Evolutionary conservation across 225 moss, liverwort and hornwort species (phyloP).

Genomic region (Asterella californica): DNA sequence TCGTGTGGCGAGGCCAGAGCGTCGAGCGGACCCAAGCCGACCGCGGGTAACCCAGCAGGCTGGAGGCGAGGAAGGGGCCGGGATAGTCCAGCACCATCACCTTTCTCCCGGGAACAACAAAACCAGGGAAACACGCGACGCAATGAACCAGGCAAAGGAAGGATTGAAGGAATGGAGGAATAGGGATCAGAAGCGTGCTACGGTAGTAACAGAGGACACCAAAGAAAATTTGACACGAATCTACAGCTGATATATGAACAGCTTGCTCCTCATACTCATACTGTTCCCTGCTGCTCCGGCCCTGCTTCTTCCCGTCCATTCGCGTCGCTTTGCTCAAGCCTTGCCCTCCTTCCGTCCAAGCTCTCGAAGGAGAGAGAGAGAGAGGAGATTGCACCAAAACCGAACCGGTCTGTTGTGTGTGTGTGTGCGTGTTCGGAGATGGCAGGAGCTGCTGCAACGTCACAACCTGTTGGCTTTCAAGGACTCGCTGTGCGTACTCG

Average conservation of each 20-base stretch:
- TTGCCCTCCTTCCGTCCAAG: neutral
- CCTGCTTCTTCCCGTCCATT: neutral
- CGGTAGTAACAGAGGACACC: neutral
- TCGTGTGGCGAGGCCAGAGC: neutral
- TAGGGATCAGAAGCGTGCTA: too few relatives aligned
- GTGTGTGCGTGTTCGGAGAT: conserved; percentile 44
- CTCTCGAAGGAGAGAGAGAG: neutral
- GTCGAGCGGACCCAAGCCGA: neutral
- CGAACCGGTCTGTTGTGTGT: neutral
- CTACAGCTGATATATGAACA: neutral
- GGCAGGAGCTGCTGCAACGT: conserved; percentile 62
- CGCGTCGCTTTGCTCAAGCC: neutral
- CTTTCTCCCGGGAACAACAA: neutral
- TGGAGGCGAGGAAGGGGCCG: too few relatives aligned
- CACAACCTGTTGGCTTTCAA: conserved; percentile 48
- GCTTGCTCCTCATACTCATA: neutral
- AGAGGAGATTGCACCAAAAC: neutral
- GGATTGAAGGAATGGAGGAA: too few relatives aligned
- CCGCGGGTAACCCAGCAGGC: too few relatives aligned
- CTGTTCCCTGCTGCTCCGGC: neutral
- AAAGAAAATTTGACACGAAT: neutral
- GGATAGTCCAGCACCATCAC: neutral
- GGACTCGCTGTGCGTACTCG: conserved; percentile 16
- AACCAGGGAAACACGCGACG: too few relatives aligned
- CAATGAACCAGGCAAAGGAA: too few relatives aligned